A percentile compares a stretch with the other conserved stretches of the same genome.
phyloP scores from a whole-genome alignment of 345 rosid species.

The Gossypium stocksii region DNA sequence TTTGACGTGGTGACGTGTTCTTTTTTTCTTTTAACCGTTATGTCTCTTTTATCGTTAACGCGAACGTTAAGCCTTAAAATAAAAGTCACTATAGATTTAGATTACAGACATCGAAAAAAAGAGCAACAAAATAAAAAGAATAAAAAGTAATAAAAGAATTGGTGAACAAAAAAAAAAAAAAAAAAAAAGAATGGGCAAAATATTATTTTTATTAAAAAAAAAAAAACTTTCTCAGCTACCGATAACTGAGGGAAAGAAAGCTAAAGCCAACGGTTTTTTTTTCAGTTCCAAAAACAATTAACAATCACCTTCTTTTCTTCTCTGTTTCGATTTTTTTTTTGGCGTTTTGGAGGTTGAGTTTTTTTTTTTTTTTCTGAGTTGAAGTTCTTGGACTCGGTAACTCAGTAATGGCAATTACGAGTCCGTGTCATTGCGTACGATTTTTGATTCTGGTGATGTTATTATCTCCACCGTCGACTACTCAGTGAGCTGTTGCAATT shows the following conservation, averaged over 20 bases:
- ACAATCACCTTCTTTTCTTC: conserved; percentile 3
- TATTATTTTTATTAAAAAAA: neutral
- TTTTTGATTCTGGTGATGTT: conserved; percentile 27
- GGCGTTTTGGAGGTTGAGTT: neutral
- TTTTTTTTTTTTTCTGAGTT: conserved; percentile 10
- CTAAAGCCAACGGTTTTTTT: neutral
- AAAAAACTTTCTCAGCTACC: neutral
- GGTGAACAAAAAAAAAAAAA: neutral
- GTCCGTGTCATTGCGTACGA: conserved; percentile 28
- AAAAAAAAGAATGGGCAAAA: neutral
- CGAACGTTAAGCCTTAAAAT: neutral
- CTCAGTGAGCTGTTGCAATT: conserved; percentile 29
- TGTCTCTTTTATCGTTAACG: neutral
- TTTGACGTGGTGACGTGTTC: neutral
- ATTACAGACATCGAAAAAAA: neutral
- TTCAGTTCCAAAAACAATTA: conserved; percentile 33
- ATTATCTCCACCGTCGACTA: conserved; percentile 35
- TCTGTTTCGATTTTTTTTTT: neutral
- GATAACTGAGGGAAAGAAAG: neutral
- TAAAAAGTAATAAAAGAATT: neutral
- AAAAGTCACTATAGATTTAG: neutral
- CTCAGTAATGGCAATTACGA: conserved; percentile 40
- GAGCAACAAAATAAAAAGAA: neutral
- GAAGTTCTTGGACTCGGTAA: conserved; percentile 18
- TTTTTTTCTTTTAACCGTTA: neutral